phyloP scores from a whole-genome alignment of 1,139 yeast genomes.

The Saccharomyces pastorianus region DNA sequence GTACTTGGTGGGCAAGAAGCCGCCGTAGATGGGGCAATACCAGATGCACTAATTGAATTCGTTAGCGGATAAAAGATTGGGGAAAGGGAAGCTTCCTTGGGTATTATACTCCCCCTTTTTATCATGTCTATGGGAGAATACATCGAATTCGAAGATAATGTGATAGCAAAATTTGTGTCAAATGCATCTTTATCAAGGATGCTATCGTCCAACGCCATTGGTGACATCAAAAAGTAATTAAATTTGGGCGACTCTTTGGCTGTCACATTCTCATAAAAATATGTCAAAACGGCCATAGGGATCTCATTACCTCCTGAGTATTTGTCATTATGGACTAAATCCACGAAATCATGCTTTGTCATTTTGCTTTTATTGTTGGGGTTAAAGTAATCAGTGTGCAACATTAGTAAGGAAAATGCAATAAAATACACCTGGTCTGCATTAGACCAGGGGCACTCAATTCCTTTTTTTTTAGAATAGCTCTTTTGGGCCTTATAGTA shows the following conservation, averaged over 20 bases:
- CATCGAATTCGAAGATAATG: slow-evolving; percentile 5
- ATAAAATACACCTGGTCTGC: slow-evolving; percentile 49
- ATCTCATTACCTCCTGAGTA: slow-evolving; percentile 32
- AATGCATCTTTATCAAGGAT: neutral
- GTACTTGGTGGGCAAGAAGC: neutral
- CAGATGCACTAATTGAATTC: neutral
- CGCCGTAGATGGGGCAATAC: neutral
- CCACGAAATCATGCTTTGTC: slow-evolving; percentile 52
- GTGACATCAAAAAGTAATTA: slow-evolving; percentile 3
- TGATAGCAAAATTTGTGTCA: slow-evolving; percentile 1
- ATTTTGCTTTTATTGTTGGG: slow-evolving; percentile 55
- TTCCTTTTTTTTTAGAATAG: slow-evolving; percentile 1
- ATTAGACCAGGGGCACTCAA: slow-evolving; percentile 27
- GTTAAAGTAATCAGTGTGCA: slow-evolving; percentile 65
- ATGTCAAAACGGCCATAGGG: slow-evolving; percentile 39
- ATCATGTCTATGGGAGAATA: slow-evolving; percentile 1
- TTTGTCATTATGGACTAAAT: slow-evolving; percentile 34
- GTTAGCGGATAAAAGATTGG: neutral
- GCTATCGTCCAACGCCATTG: neutral
- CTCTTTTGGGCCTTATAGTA: slow-evolving; percentile 35
- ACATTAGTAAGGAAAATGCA: slow-evolving; percentile 52
- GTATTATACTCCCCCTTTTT: neutral
- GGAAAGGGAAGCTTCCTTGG: neutral
- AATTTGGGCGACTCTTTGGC: slow-evolving; percentile 42
- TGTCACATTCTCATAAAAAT: slow-evolving; percentile 57